Base-by-base conservation (phyloP, 768 basidiomycete species). In the Lyophyllum decastes region DNA sequence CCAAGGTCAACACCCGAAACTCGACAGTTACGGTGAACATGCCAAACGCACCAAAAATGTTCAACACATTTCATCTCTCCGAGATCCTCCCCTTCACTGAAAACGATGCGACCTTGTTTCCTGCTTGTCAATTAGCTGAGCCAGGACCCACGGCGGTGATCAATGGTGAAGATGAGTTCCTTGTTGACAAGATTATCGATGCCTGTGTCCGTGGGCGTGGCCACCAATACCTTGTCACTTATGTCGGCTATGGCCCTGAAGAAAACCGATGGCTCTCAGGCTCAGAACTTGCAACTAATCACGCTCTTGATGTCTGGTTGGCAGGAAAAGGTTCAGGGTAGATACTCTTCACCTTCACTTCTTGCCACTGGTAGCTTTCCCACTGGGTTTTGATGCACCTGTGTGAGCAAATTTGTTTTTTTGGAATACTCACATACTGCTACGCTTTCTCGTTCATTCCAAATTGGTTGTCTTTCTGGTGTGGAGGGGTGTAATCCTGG, bases 31-130 rank as follows among this genome's bases (percentile, higher is more conserved):
- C 57, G 0, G 57, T 79, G 0, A 61, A 73, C 4, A 45, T 78
- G 0, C 73, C 76, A 0, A 65, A 66, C 44, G 56, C 53, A 12
- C 61, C 57, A 0, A 58, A 61, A 2, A 63, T 60, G 1, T 70
- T 64, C 66, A 72, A 70, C 0, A 68, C 61, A 0, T 81, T 79
- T 64, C 75, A 81, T 45, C 57, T 64, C 0, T 71, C 66, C 8
- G 64, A 72, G 9, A 51, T 81, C 0, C 47, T 58, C 0, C 67
- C 60, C 0, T 71, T 63, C 54, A 14, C 53, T 0, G 57, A 71
- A 1, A 78, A 78, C 54, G 66, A 79, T 49, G 12, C 57, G 1
- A 1, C 6, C 0, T 54, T 65, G 0, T 80, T 78, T 62, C 76
- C 76, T 0, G 48, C 40, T 0, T 65, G 72, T 1, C 49, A 61